Conservation (phyloP, 768 basidiomycete species). For the Amyloporia xantha region DNA sequence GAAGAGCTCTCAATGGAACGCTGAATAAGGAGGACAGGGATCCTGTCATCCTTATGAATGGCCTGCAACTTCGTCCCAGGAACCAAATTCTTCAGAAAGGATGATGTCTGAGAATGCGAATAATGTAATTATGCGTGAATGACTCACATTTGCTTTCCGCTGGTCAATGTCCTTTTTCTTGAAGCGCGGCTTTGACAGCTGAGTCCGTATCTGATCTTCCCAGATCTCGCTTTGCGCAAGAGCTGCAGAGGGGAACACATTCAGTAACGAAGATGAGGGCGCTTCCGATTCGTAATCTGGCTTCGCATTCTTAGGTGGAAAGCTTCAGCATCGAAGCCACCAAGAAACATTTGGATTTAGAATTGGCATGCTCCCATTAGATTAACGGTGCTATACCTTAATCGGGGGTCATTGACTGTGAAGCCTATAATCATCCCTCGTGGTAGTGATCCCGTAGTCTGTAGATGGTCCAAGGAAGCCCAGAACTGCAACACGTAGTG, state of each 20-base stretch:
- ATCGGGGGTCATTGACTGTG: conserved; percentile 77
- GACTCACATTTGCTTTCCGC: conserved; percentile 62
- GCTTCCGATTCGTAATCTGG: conserved; percentile 23
- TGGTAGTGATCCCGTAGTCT: conserved; percentile 61
- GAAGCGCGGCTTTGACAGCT: conserved; percentile 55
- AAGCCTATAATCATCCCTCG: conserved; percentile 75
- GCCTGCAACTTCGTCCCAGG: conserved; percentile 72
- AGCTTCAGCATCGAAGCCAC: conserved; percentile 37
- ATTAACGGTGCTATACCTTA: conserved; percentile 49
- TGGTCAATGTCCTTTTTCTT: conserved; percentile 83
- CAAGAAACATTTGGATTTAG: too few species aligned
- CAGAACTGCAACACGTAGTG: conserved; percentile 51
- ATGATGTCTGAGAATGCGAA: neutral
- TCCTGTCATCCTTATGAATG: conserved; percentile 67
- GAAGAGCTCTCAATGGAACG: conserved; percentile 48
- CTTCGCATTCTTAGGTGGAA: conserved; percentile 76
- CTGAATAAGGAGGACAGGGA: conserved; percentile 82
- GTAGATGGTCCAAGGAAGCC: conserved; percentile 51
- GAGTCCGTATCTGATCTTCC: conserved; percentile 49
- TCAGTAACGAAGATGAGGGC: conserved; percentile 22
- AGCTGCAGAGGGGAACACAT: conserved; percentile 46
- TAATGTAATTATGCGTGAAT: neutral
- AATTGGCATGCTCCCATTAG: too few species aligned
- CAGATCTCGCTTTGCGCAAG: conserved; percentile 70
- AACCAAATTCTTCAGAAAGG: conserved; percentile 47